A percentile compares a stretch with the other conserved stretches of the same genome.
Conservation (phyloP, 202 grass and related monocot species). For the Elaeis oleifera region DNA sequence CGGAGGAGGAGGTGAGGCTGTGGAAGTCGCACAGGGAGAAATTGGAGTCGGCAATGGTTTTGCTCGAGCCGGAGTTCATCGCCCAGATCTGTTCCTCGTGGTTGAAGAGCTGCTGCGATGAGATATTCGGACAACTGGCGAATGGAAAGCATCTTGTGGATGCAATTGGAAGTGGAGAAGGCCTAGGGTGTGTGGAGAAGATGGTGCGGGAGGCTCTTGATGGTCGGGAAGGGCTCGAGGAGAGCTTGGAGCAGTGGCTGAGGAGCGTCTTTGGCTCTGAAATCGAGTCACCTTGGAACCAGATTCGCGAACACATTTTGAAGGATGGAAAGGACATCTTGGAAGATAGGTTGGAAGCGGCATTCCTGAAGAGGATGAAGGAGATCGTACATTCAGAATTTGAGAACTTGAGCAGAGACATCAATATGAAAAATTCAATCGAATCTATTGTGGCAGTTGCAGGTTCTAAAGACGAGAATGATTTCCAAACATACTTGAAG, state of each 20-base stretch:
- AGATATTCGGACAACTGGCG: slow-evolving; percentile 56
- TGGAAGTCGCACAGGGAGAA: slow-evolving; percentile 84
- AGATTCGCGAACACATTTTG: slow-evolving; percentile 74
- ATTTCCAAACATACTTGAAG: slow-evolving; percentile 49
- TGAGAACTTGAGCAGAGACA: slow-evolving; percentile 42
- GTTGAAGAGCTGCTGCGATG: slow-evolving; percentile 71
- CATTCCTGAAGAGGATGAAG: slow-evolving; percentile 78
- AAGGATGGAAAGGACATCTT: slow-evolving; percentile 86
- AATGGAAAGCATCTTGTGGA: slow-evolving; percentile 48
- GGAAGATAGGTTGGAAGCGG: slow-evolving; percentile 77
- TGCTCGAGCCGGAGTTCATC: slow-evolving; percentile 56
- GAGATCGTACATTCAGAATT: slow-evolving; percentile 74
- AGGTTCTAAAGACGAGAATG: slow-evolving; percentile 49
- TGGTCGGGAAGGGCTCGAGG: slow-evolving; percentile 60
- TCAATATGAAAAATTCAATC: slow-evolving; percentile 60
- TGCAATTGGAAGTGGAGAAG: slow-evolving; percentile 58
- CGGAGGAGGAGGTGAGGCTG: slow-evolving; percentile 60
- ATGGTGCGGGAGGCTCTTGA: slow-evolving; percentile 56
- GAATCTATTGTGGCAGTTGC: slow-evolving; percentile 38
- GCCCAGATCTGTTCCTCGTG: slow-evolving; percentile 54
- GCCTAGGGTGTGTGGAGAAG: slow-evolving; percentile 57
- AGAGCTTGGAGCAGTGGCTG: slow-evolving; percentile 83
- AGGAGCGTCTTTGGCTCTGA: slow-evolving; percentile 89
- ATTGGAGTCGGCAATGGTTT: slow-evolving; percentile 71
- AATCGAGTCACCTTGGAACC: slow-evolving; percentile 89